Conservation (phyloP, 495 filamentous ascomycete genomes). For the Elaphomyces granulatus region DNA sequence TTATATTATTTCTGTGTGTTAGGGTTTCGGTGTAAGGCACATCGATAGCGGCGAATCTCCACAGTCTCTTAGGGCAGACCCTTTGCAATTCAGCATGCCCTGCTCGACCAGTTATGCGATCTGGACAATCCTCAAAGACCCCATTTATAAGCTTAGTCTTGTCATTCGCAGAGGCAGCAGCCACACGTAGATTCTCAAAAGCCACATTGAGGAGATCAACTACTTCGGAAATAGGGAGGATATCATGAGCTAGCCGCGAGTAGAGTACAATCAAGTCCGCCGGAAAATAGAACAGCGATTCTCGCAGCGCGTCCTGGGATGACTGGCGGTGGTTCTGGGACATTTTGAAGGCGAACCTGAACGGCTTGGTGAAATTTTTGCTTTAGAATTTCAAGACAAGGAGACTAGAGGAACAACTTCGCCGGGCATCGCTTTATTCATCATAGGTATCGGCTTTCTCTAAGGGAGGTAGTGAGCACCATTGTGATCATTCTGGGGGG, state of each 20-base stretch:
- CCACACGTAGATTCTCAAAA: constrained; percentile 80
- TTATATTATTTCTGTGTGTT: constrained; percentile 51
- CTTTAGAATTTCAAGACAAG: constrained; percentile 41
- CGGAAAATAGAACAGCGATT: constrained; percentile 82
- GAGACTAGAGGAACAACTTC: constrained; percentile 25
- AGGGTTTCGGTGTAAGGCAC: constrained; percentile 65
- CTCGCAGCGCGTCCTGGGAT: constrained; percentile 27
- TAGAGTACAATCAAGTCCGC: constrained; percentile 83
- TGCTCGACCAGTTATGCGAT: constrained; percentile 69
- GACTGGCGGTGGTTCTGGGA: constrained; percentile 40
- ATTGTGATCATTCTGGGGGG: no score
- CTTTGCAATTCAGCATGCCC: constrained; percentile 57
- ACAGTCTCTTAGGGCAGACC: constrained; percentile 57
- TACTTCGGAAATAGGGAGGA: constrained; percentile 47
- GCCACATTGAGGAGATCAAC: constrained; percentile 93
- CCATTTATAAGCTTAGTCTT: constrained; percentile 18
- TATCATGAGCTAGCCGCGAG: constrained; percentile 76
- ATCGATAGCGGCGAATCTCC: constrained; percentile 73
- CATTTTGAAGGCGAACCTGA: constrained; percentile 45
- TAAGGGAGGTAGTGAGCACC: no score
- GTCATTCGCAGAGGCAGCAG: constrained; percentile 26
- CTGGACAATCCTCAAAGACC: constrained; percentile 72
- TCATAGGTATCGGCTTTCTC: constrained; percentile 46
- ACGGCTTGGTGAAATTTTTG: constrained; percentile 50
- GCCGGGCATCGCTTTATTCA: constrained; percentile 42